Percentiles rank a stretch among this genome's conserved stretches.
These are phyloP conservation scores for Phylloporus scabripes DNA, from an alignment of 768 basidiomycete species.

Conservation along the genomic window DNA sequence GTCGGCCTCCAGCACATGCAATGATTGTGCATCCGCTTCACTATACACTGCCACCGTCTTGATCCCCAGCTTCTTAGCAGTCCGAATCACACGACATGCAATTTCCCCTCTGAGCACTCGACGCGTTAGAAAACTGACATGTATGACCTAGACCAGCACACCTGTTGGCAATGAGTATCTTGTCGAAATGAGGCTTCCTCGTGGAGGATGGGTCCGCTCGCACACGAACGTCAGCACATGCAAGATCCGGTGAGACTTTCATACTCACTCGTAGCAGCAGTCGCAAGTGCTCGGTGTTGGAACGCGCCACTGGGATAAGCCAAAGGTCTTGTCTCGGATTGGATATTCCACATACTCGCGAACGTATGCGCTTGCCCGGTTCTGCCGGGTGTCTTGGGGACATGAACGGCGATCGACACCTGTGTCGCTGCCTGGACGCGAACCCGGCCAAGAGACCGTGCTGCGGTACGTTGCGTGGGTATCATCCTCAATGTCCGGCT, in stretches of 20 bases:
- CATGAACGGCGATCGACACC: conserved; percentile 3
- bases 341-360: neutral
- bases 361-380: conserved; percentile 5
- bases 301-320: neutral
- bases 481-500: conserved; percentile 20
- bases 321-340: neutral
- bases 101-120: conserved; percentile 73
- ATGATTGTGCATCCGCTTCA: conserved; percentile 72
- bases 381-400: conserved; percentile 7
- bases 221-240: neutral
- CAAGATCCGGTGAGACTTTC: neutral
- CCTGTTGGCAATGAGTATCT: conserved; percentile 92
- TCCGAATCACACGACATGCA: conserved; percentile 90
- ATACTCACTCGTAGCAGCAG: conserved; percentile 15
- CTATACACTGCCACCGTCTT: conserved; percentile 91
- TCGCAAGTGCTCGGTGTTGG: conserved; percentile 14
- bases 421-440: conserved; percentile 11
- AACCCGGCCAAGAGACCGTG: conserved; percentile 22
- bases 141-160: conserved; percentile 1
- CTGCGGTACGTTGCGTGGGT: conserved; percentile 25
- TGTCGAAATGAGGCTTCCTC: conserved; percentile 67
- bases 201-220: conserved; percentile 3
- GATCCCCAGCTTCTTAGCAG: conserved; percentile 82
- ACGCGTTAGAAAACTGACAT: neutral
- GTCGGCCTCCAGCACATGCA: conserved; percentile 84